These are phyloP conservation scores for Actinomortierella ambigua DNA, from an alignment of 371 early-diverging fungal species.

Conservation along the genomic window DNA sequence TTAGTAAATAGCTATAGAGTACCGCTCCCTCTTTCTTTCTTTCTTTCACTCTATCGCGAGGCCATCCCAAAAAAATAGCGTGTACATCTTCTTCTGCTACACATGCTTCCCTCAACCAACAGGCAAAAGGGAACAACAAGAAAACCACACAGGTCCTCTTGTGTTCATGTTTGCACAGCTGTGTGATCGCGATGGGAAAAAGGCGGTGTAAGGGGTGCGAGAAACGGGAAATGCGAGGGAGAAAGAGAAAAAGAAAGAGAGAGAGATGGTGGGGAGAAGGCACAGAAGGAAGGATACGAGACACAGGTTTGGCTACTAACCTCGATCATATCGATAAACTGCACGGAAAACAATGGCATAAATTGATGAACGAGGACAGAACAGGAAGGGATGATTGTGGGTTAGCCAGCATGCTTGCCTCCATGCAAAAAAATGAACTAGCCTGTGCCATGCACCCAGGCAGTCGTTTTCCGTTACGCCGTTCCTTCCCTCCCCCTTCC, in stretches of 20 bases:
- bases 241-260: neutral
- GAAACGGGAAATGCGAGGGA: conserved; percentile 8
- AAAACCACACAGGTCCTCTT: too few species aligned
- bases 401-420: neutral
- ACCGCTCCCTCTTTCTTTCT: too few species aligned
- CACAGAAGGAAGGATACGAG: neutral
- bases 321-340: conserved; percentile 44
- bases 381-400: neutral
- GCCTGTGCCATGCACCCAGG: too few species aligned
- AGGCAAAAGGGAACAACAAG: too few species aligned
- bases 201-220: neutral
- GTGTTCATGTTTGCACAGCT: too few species aligned
- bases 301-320: conserved; percentile 4
- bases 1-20: too few species aligned
- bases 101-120: too few species aligned
- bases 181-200: neutral
- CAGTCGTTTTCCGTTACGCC: neutral
- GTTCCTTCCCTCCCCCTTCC: neutral
- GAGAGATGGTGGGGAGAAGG: neutral
- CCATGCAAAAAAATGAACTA: neutral
- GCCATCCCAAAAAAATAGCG: neutral
- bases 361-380: conserved; percentile 1
- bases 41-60: neutral
- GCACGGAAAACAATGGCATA: neutral
- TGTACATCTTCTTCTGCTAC: too few species aligned